Evolutionary conservation across 768 basidiomycete genomes (phyloP).

Genomic region (Zangia roseola): DNA sequence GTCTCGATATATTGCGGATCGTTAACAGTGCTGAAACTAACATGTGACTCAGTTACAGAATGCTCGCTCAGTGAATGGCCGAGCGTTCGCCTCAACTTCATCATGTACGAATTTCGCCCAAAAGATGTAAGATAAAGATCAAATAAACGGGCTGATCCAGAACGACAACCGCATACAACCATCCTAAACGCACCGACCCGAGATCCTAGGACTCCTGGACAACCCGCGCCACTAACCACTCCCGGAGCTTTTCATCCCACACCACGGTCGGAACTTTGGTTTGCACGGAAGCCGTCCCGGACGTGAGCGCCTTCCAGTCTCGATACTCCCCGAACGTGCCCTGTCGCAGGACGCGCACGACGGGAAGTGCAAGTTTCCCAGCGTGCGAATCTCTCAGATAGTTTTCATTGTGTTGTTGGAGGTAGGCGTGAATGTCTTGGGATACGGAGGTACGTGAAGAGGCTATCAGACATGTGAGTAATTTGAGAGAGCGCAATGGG

Average conservation of each 20-base stretch:
- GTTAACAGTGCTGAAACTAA: too few relatives aligned
- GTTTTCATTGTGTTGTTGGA: constrained; percentile 17
- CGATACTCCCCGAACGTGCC: constrained; percentile 23
- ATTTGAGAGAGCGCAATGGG: too few relatives aligned
- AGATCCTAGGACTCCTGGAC: constrained; percentile 11
- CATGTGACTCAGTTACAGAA: too few relatives aligned
- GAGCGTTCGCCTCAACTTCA: too few relatives aligned
- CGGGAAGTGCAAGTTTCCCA: constrained; percentile 8
- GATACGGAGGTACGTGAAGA: constrained; percentile 2
- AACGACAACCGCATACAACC: too few relatives aligned
- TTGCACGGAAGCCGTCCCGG: constrained; percentile 17
- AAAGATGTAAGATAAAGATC: too few relatives aligned
- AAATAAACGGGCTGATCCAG: too few relatives aligned
- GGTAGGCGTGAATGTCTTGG: constrained; percentile 4
- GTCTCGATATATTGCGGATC: too few relatives aligned
- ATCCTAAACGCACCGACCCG: too few relatives aligned
- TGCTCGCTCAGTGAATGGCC: too few relatives aligned
- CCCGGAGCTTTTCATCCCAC: constrained; percentile 9
- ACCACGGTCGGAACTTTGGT: constrained; percentile 20
- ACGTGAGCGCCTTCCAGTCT: constrained; percentile 17
- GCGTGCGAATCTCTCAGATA: constrained; percentile 10
- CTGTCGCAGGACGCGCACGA: constrained; percentile 14
- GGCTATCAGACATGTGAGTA: background rate
- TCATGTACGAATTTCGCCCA: too few relatives aligned
- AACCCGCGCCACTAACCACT: constrained; percentile 18